Base-by-base conservation (phyloP, 2,329 filamentous ascomycete genomes). In the Nakataea oryzae region DNA sequence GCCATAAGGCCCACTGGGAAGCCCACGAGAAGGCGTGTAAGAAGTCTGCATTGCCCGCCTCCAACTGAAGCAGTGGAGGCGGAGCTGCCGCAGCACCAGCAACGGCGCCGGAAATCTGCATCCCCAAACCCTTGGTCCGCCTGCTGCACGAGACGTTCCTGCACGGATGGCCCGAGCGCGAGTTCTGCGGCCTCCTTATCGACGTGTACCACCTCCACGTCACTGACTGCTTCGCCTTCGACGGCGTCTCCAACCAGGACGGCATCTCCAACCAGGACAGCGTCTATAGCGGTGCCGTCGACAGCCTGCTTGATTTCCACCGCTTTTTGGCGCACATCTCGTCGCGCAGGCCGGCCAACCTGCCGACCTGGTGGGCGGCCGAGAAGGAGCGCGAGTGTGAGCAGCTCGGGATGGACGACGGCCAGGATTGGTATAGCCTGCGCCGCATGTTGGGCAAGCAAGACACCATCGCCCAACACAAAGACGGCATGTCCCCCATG, bases 1-100 rank as follows among this genome's bases (percentile, higher is more conserved):
- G 81, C 70, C 78, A 84, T 68, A 80, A 78, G 64, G 67, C 69
- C 1, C 74, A 83, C 67, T 84, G 78, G 79, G 79, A 79, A 65
- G 29, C 21, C 3, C 81, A 84, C 69, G 79, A 79, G 66, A 75
- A 74, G 63, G 64, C 68, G 11, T 82, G 79, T 69, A 67, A 65
- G 57, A 71, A 68, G 64, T 64, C 24, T n/a, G n/a, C 47, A 6
- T 30, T 11, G 5, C 30, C 30, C 30, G 30, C 30, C 32, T 14
- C 32, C 30, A n/a, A n/a, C n/a, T n/a, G n/a, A n/a, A n/a, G n/a
- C n/a, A n/a, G n/a, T n/a, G 54, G 30, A 28, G 11, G 54, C 30
- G 11, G 54, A 24, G 6, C 26, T 57, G 54, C 26, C 54, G 24
- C 54, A 24, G 54, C 54, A 28, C 28, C 56, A 14, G 9, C 29